phyloP scores from a whole-genome alignment of 495 filamentous ascomycete species.

The Letharia columbiana region DNA sequence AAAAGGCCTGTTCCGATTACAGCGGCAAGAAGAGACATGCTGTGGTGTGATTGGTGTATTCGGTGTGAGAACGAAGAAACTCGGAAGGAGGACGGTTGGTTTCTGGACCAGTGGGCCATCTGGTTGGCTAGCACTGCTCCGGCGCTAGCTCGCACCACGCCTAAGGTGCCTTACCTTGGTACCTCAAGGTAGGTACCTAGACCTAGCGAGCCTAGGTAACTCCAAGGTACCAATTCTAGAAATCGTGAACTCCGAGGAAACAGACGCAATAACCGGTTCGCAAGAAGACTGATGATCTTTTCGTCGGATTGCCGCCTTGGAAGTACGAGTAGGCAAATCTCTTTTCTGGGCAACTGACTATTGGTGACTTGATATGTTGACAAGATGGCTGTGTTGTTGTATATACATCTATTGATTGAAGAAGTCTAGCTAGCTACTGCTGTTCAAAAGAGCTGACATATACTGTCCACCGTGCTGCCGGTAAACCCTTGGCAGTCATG shows the following conservation, averaged over 20 bases:
- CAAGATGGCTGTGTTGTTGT: background rate
- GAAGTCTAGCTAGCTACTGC: background rate
- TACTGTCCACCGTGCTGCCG: background rate
- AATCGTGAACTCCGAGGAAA: no score
- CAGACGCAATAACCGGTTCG: no score
- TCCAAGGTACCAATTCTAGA: no score
- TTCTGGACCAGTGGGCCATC: no score
- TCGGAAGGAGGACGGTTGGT: no score
- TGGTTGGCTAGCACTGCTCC: background rate
- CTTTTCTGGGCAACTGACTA: background rate
- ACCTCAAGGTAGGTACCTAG: no score
- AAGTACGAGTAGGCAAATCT: no score
- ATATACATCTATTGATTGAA: background rate
- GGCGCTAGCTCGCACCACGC: background rate
- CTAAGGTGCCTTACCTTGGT: no score
- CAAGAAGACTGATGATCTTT: no score
- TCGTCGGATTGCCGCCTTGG: no score
- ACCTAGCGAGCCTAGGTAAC: no score
- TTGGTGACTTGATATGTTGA: no score
- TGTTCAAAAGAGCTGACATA: background rate
- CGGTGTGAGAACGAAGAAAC: background rate
- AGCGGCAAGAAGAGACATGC: background rate
- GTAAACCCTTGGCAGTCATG: background rate
- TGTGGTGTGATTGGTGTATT: background rate
- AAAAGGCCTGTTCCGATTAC: background rate